Base-by-base conservation (phyloP, 495 filamentous ascomycete genomes). In the Annulohypoxylon bovei region DNA sequence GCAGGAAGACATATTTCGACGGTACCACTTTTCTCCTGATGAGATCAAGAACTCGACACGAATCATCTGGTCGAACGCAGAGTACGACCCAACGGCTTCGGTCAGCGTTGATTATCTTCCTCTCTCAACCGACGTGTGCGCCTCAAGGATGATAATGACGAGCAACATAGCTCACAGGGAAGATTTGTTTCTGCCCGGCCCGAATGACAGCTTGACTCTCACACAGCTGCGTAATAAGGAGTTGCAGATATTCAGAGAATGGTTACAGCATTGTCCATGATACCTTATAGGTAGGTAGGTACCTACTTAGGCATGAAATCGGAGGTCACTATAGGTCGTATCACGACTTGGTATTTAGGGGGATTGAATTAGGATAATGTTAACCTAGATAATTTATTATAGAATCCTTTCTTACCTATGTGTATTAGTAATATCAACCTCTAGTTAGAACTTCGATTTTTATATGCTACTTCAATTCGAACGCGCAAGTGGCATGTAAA, bases 41-140 rank as follows among this genome's bases (percentile, higher is more conserved):
- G 30, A 65, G 3, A 46, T 65, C 14, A 33, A 28, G 40, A 65
- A 65, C 50, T 56, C 62, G 6, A 65, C 50, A 5, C 62, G 50
- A 27, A 65, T 65, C 20, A 56, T 65, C 9, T 65, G 62, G 62
- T 65, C 62, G 12, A 65, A 65, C 20, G 52, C 50, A 39, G 39
- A 65, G 30, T 65, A 35, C 12, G 62, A 65, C 12, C 62, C 37
- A 1, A 65, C 62, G 0, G 42, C 49, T 35, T 7, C 52, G 1
- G 52, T 65, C 28, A 65, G 62, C 52, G 50, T 65, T 23, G 62
- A 65, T 18, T 65, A 56, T 39, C 50, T 65, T 18, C 62, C 62
- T 5, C 14, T 33, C 11, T 42, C 37, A 18, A 18, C 27, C 20
- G 62, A 56, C 35, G 4, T 9, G 3, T 65, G 62, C 52, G 50